These are phyloP conservation scores for Sphaerostilbella broomeana DNA, from an alignment of 2,329 filamentous ascomycete species.

Conservation along the genomic window DNA sequence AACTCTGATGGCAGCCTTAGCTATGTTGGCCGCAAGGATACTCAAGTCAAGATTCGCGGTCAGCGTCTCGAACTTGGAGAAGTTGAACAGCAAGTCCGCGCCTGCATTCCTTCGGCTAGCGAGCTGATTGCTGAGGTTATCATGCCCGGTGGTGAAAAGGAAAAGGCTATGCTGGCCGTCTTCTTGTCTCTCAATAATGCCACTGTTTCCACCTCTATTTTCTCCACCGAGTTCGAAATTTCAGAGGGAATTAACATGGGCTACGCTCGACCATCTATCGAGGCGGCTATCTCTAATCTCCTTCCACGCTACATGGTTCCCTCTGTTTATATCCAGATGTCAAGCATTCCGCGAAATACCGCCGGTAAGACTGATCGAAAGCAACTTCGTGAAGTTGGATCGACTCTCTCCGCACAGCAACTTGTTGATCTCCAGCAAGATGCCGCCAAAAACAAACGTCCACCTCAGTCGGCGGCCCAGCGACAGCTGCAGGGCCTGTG, in stretches of 20 bases:
- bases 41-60: constrained; percentile 52
- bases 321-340: not conserved
- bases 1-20: constrained; percentile 33
- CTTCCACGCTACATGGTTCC: not conserved
- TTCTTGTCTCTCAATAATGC: too few relatives aligned
- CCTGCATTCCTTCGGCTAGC: not conserved
- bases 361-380: not conserved
- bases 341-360: not conserved
- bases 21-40: constrained; percentile 47
- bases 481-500: constrained; percentile 17
- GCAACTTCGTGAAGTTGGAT: not conserved
- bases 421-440: not conserved
- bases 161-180: too few relatives aligned
- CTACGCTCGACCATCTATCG: too few relatives aligned
- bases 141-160: too few relatives aligned
- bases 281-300: not conserved
- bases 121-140: constrained; percentile 2
- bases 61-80: constrained; percentile 44
- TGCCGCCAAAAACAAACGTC: not conserved
- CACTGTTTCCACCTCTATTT: too few relatives aligned
- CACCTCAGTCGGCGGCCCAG: not conserved
- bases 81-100: constrained; percentile 14
- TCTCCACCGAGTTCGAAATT: too few relatives aligned
- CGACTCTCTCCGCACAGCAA: not conserved
- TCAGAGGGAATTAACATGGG: too few relatives aligned